Percentiles rank a stretch among this genome's conserved stretches.
Evolutionary conservation across 495 filamentous ascomycete species (phyloP).

Genomic region (Xylaria intraflava): DNA sequence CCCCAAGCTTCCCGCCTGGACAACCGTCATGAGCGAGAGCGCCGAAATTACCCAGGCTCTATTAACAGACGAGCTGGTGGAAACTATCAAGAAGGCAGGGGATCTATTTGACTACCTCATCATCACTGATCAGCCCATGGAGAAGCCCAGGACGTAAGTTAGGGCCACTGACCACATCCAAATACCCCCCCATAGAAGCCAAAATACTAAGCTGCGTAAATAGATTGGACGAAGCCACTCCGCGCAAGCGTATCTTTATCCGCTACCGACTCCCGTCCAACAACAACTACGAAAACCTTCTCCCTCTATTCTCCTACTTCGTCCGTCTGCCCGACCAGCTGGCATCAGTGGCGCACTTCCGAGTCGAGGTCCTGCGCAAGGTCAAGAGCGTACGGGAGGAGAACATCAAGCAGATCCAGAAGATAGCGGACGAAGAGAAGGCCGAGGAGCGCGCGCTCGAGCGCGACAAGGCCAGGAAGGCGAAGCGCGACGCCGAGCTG

Average conservation of each 20-base stretch:
- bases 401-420: slow-evolving; percentile 70
- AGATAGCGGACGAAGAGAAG: slow-evolving; percentile 83
- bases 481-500: slow-evolving; percentile 80
- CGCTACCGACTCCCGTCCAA: slow-evolving; percentile 63
- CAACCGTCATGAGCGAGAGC: slow-evolving; percentile 92
- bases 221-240: slow-evolving; percentile 77
- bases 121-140: slow-evolving; percentile 81
- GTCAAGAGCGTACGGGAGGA: slow-evolving; percentile 74
- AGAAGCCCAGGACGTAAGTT: slow-evolving; percentile 80
- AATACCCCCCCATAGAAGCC: neutral
- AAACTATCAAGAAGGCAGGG: slow-evolving; percentile 73
- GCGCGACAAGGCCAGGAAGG: slow-evolving; percentile 81
- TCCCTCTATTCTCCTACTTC: slow-evolving; percentile 77
- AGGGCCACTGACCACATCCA: neutral
- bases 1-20: slow-evolving; percentile 82
- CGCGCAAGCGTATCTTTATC: slow-evolving; percentile 81
- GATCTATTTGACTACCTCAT: slow-evolving; percentile 83
- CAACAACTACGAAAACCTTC: slow-evolving; percentile 55
- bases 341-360: slow-evolving; percentile 71
- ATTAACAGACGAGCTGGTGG: slow-evolving; percentile 74
- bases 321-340: slow-evolving; percentile 77
- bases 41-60: slow-evolving; percentile 88
- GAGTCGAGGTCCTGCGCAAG: slow-evolving; percentile 81
- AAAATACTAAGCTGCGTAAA: slow-evolving; percentile 22
- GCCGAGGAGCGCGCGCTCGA: slow-evolving; percentile 76